A percentile compares a stretch with the other conserved stretches of the same genome.
Conservation (phyloP, 805 yeast genomes). For the Saccharomycopsis schoenii region DNA sequence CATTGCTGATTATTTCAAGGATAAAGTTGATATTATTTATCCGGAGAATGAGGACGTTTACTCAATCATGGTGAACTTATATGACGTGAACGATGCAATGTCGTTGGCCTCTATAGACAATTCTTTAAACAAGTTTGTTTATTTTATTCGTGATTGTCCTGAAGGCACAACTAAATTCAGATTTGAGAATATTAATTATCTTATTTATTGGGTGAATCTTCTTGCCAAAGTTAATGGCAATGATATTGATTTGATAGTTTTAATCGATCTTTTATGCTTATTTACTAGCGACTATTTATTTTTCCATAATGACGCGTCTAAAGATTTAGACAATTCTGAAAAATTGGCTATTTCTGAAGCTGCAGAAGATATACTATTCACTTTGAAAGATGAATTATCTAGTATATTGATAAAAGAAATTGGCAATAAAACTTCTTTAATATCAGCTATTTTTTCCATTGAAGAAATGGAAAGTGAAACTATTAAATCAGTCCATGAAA, state of each 20-base stretch:
- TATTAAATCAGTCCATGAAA: not conserved
- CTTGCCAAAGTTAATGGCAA: not conserved
- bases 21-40: not conserved
- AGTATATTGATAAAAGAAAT: not conserved
- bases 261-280: not conserved
- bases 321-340: constrained; percentile 1
- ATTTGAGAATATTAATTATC: not conserved
- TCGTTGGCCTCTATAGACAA: constrained; percentile 1
- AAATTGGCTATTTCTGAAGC: not conserved
- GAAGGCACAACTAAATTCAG: not conserved
- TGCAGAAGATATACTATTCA: not conserved
- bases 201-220: constrained; percentile 5
- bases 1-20: not conserved
- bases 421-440: not conserved
- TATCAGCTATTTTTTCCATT: not conserved
- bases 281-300: constrained; percentile 3
- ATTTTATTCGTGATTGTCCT: not conserved
- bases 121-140: constrained; percentile 7
- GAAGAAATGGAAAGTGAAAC: not conserved
- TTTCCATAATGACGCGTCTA: not conserved
- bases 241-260: not conserved
- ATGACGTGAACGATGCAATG: not conserved
- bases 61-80: not conserved
- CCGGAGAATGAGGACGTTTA: not conserved
- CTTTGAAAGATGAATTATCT: not conserved